phyloP scores from a whole-genome alignment of 192 early-diverging fungal genomes.

The Coemansia sp. region DNA sequence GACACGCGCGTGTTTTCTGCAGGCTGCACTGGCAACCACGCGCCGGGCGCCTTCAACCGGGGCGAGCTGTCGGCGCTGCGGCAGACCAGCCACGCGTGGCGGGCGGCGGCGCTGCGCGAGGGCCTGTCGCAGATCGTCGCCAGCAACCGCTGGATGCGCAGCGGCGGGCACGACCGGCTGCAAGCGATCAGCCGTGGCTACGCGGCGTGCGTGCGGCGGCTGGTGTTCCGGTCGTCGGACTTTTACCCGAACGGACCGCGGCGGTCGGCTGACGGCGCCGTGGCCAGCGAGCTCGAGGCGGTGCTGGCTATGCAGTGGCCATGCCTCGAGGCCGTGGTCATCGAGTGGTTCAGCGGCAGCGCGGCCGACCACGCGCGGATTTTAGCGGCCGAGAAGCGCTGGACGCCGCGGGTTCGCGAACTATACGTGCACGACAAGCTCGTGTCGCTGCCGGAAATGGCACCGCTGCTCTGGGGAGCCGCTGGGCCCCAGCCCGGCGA shows the following conservation, averaged over 20 bases:
- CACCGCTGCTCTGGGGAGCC: slow-evolving; percentile 7
- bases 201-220: slow-evolving; percentile 17
- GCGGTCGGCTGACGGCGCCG: slow-evolving; percentile 4
- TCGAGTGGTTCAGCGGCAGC: slow-evolving; percentile 40
- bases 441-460: slow-evolving; percentile 8
- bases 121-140: slow-evolving; percentile 29
- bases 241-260: slow-evolving; percentile 16
- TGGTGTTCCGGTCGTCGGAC: slow-evolving; percentile 42
- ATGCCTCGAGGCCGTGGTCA: slow-evolving; percentile 21
- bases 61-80: slow-evolving; percentile 22
- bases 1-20: slow-evolving; percentile 9
- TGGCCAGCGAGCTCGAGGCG: slow-evolving; percentile 25
- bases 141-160: slow-evolving; percentile 46
- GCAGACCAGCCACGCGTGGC: slow-evolving; percentile 37
- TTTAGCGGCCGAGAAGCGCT: slow-evolving; percentile 14
- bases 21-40: slow-evolving; percentile 31
- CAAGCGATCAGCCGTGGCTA: slow-evolving; percentile 6
- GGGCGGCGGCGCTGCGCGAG: slow-evolving; percentile 25
- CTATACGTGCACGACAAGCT: slow-evolving; percentile 38
- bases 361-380: slow-evolving; percentile 22
- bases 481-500: background rate
- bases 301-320: slow-evolving; percentile 35
- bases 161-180: slow-evolving; percentile 13
- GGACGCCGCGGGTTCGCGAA: slow-evolving; percentile 23
- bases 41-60: slow-evolving; percentile 29